Evolutionary conservation across 768 basidiomycete genomes (phyloP).

Genomic region (Boletellus sp.): DNA sequence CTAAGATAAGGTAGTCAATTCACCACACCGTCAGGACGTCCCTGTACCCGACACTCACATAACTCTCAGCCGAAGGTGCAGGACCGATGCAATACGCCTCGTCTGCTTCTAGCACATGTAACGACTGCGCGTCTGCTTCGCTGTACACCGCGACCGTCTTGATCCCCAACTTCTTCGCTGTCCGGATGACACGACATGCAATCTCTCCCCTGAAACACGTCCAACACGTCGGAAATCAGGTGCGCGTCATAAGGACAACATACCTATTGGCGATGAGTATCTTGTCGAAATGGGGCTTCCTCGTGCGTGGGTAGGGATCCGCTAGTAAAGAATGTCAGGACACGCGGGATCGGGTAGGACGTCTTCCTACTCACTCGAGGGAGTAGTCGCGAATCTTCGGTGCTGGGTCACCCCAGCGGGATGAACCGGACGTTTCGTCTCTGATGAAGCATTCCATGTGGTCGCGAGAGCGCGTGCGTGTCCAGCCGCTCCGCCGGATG

Average conservation of each 20-base stretch:
- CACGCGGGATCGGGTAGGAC: background rate
- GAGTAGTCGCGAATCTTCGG: slow-evolving; percentile 18
- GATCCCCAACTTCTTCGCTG: slow-evolving; percentile 83
- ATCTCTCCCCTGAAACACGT: slow-evolving; percentile 74
- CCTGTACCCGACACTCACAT: slow-evolving; percentile 51
- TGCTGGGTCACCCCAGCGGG: background rate
- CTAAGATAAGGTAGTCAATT: slow-evolving; percentile 36
- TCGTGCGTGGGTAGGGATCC: slow-evolving; percentile 2
- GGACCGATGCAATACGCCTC: slow-evolving; percentile 93
- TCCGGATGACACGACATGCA: slow-evolving; percentile 91
- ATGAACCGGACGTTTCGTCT: background rate
- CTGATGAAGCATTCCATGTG: background rate
- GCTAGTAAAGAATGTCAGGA: slow-evolving; percentile 1
- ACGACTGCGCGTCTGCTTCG: slow-evolving; percentile 73
- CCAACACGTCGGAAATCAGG: background rate
- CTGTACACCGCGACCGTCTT: slow-evolving; percentile 91
- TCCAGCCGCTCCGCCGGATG: slow-evolving; percentile 6
- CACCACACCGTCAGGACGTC: background rate
- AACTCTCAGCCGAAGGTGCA: slow-evolving; percentile 84
- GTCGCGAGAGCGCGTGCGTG: slow-evolving; percentile 6
- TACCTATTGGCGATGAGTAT: slow-evolving; percentile 88
- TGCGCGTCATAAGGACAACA: background rate
- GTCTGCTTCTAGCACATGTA: slow-evolving; percentile 85
- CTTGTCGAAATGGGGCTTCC: slow-evolving; percentile 76
- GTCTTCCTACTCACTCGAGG: slow-evolving; percentile 13